A percentile compares a stretch with the other conserved stretches of the same genome.
These are phyloP conservation scores for Endocalyx cinctus DNA, from an alignment of 2,329 filamentous ascomycete species.

Conservation along the genomic window DNA sequence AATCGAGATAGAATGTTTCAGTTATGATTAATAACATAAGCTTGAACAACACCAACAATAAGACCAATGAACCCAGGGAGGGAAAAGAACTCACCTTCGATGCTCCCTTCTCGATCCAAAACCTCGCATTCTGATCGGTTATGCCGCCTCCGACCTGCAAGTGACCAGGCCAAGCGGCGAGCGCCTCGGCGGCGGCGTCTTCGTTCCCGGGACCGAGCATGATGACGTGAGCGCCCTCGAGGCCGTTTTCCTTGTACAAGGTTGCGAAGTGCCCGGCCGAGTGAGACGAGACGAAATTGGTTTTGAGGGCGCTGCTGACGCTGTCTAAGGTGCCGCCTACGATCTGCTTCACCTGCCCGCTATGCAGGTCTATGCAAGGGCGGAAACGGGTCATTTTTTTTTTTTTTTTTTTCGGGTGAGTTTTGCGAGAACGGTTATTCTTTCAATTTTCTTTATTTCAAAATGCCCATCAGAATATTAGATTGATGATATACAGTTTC, in stretches of 20 bases:
- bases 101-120: constrained; percentile 85
- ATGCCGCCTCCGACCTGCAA: constrained; percentile 95
- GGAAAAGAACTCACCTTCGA: constrained; percentile 62
- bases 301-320: constrained; percentile 64
- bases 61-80: too few species aligned
- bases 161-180: constrained; percentile 71
- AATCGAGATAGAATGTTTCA: too few species aligned
- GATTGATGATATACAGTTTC: too few species aligned
- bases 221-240: constrained; percentile 86
- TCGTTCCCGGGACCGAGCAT: constrained; percentile 91
- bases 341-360: constrained; percentile 98
- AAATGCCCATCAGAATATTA: too few species aligned
- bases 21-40: too few species aligned
- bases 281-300: constrained; percentile 86
- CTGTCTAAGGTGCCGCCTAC: constrained; percentile 87
- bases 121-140: constrained; percentile 72
- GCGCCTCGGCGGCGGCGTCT: constrained; percentile 70
- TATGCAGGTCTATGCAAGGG: constrained; percentile 94
- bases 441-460: too few species aligned
- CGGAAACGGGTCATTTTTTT: constrained; percentile 84
- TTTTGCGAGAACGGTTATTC: too few species aligned
- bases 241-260: constrained; percentile 70
- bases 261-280: constrained; percentile 76
- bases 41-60: too few species aligned
- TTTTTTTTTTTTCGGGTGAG: background rate